These are phyloP conservation scores for Hortaea werneckii DNA, from an alignment of 2,329 filamentous ascomycete genomes.

Conservation along the genomic window DNA sequence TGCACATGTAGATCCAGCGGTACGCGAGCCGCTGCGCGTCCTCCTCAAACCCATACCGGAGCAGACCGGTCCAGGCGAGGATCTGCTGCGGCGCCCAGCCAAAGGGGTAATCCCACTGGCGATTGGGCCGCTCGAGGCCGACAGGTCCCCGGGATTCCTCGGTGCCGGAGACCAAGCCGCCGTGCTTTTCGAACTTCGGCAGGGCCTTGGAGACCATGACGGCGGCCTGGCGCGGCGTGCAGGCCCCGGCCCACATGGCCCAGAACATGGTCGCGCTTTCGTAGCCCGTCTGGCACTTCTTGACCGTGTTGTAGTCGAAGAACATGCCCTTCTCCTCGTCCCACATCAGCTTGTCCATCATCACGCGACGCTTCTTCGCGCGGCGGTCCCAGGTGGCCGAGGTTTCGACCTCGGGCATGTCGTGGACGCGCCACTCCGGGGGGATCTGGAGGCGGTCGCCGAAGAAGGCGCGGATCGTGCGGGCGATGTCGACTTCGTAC, in stretches of 20 bases:
- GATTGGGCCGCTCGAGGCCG: slow-evolving; percentile 74
- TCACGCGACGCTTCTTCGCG: slow-evolving; percentile 69
- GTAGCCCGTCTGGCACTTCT: slow-evolving; percentile 70
- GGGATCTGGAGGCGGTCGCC: slow-evolving; percentile 74
- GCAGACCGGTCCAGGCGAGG: slow-evolving; percentile 86
- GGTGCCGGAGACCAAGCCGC: slow-evolving; percentile 81
- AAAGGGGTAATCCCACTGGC: slow-evolving; percentile 97
- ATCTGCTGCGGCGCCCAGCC: slow-evolving; percentile 99
- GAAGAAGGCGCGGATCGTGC: slow-evolving; percentile 75
- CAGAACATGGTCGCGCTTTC: slow-evolving; percentile 93
- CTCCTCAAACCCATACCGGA: slow-evolving; percentile 83
- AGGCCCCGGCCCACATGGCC: slow-evolving; percentile 91
- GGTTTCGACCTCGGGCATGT: slow-evolving; percentile 58
- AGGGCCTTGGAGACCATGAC: slow-evolving; percentile 70
- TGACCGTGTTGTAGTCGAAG: slow-evolving; percentile 89
- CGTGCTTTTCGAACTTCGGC: slow-evolving; percentile 77
- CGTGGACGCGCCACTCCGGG: slow-evolving; percentile 64
- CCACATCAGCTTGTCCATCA: slow-evolving; percentile 91
- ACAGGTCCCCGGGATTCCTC: slow-evolving; percentile 76
- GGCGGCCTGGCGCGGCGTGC: slow-evolving; percentile 76
- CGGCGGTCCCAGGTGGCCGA: slow-evolving; percentile 87
- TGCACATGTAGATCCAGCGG: slow-evolving; percentile 97
- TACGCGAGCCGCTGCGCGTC: slow-evolving; percentile 86
- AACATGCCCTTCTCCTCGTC: slow-evolving; percentile 88
- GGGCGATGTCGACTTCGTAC: slow-evolving; percentile 88